A percentile compares a stretch with the other conserved stretches of the same genome.
Evolutionary conservation across 305 asterid genomes (phyloP).

Genomic region (Solanum chacoense): DNA sequence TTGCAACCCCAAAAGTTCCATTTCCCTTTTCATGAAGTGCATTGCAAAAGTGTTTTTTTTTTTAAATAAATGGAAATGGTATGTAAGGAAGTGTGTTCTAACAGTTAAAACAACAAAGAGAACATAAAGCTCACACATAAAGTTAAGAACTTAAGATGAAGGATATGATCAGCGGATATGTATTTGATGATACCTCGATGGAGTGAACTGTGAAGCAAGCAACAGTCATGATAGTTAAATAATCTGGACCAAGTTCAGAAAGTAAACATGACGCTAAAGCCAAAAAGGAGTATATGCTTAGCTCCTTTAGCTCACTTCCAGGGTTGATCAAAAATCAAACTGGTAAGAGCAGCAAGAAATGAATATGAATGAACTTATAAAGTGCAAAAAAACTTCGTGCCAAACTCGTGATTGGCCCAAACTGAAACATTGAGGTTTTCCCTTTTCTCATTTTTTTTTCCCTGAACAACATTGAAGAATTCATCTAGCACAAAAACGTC

Average conservation of each 20-base stretch:
- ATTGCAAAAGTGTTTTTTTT: not conserved
- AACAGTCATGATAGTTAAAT: not conserved
- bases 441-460: not conserved
- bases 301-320: not conserved
- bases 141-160: not conserved
- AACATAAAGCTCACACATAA: not conserved
- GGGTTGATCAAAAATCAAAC: too few relatives aligned
- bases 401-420: not conserved
- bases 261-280: not conserved
- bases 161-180: not conserved
- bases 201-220: not conserved
- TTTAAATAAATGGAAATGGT: not conserved
- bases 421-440: not conserved
- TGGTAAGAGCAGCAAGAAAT: not conserved
- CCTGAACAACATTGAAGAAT: not conserved
- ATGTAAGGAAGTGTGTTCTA: not conserved
- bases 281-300: not conserved
- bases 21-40: not conserved
- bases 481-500: not conserved
- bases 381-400: not conserved
- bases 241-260: not conserved
- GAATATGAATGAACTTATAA: not conserved
- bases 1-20: not conserved
- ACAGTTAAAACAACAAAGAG: not conserved
- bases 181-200: not conserved